Conservation (phyloP, 2,329 filamentous ascomycete genomes). For the Aspergillus novoparasiticus region DNA sequence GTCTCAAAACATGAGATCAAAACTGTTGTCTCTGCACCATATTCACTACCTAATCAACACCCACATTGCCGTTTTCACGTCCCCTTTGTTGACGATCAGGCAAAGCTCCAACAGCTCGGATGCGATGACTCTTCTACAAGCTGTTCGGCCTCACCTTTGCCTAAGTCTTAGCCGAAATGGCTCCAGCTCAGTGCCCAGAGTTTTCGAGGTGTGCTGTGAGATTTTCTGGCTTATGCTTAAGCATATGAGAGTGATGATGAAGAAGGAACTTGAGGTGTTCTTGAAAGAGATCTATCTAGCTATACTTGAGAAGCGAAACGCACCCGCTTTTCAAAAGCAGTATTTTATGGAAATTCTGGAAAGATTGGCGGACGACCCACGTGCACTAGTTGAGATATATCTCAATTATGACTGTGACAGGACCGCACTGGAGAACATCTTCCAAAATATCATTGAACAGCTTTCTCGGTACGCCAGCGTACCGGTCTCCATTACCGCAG, state of each 20-base stretch:
- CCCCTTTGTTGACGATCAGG: constrained; percentile 86
- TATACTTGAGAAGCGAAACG: constrained; percentile 83
- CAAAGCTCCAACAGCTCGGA: constrained; percentile 83
- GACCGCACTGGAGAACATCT: constrained; percentile 91
- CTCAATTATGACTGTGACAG: constrained; percentile 98
- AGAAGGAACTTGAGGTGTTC: constrained; percentile 98
- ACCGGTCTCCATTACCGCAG: constrained; percentile 71
- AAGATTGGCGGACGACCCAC: constrained; percentile 79
- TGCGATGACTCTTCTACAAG: constrained; percentile 87
- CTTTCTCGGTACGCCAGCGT: constrained; percentile 82
- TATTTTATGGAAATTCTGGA: constrained; percentile 87
- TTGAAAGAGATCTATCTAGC: constrained; percentile 96
- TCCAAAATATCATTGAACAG: constrained; percentile 91
- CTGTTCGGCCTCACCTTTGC: constrained; percentile 95
- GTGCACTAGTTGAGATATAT: constrained; percentile 90
- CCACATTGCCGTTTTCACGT: constrained; percentile 86
- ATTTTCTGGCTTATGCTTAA: constrained; percentile 98
- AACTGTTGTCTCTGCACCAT: constrained; percentile 90
- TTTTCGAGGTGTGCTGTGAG: constrained; percentile 95
- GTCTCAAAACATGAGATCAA: constrained; percentile 95
- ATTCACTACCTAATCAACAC: constrained; percentile 96
- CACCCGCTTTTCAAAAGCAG: constrained; percentile 86
- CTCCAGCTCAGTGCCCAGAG: constrained; percentile 84
- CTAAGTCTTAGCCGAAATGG: constrained; percentile 93
- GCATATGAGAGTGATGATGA: constrained; percentile 88